Percentiles rank a stretch among this genome's conserved stretches.
Conservation (phyloP, 495 filamentous ascomycete genomes). For the Podospora pseudoanserina region DNA sequence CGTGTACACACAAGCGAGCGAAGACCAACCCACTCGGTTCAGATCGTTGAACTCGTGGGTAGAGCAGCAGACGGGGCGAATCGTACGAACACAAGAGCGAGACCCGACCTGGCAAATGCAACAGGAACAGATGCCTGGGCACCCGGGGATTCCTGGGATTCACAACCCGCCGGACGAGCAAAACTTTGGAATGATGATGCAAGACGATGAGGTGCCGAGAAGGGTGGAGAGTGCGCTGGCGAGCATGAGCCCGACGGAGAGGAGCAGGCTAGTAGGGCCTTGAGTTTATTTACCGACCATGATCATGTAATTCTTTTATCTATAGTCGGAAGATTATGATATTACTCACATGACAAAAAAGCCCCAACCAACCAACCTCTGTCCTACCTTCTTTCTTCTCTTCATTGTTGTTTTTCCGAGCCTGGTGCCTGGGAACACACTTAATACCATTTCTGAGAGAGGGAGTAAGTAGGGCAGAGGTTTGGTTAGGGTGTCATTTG, state of each 20-base stretch:
- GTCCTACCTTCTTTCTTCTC: neutral
- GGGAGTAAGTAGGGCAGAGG: neutral
- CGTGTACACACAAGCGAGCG: constrained; percentile 45
- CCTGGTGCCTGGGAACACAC: neutral
- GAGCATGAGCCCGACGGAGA: neutral
- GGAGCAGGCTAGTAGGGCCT: neutral
- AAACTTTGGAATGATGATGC: constrained; percentile 34
- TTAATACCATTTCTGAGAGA: neutral
- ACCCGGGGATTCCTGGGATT: constrained; percentile 31
- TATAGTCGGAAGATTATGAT: constrained; percentile 3
- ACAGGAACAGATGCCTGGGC: constrained; percentile 21
- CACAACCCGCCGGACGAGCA: constrained; percentile 35
- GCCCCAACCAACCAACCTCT: neutral
- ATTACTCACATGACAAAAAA: neutral
- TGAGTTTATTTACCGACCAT: neutral
- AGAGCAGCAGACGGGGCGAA: constrained; percentile 50
- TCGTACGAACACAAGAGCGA: constrained; percentile 35
- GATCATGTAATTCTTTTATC: neutral
- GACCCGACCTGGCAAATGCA: neutral
- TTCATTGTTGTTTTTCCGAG: neutral
- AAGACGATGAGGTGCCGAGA: constrained; percentile 33
- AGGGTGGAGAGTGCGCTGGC: constrained; percentile 20
- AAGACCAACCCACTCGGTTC: constrained; percentile 52
- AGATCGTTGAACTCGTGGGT: constrained; percentile 60
- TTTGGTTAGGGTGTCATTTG: neutral